phyloP scores from a whole-genome alignment of 129 eudicot species.

The Helianthus tuberosus region DNA sequence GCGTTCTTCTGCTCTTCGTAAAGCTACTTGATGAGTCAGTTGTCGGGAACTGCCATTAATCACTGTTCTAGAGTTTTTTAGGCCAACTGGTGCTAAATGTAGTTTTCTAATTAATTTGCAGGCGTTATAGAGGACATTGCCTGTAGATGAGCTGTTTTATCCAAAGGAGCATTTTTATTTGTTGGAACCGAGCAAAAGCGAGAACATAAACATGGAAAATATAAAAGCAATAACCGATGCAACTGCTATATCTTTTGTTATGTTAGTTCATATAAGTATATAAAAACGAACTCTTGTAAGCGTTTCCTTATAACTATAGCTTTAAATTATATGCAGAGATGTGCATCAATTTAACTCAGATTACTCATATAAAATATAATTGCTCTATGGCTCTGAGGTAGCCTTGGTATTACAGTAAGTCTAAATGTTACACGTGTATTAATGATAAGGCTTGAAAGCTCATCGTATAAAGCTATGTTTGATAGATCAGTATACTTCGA shows the following conservation, averaged over 20 bases:
- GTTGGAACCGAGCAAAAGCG: conserved; percentile 80
- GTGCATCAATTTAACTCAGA: too few species aligned
- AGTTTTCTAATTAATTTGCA: conserved; percentile 35
- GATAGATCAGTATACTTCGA: too few species aligned
- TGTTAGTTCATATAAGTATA: not conserved
- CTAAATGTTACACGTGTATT: too few species aligned
- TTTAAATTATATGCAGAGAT: too few species aligned
- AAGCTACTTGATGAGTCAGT: conserved; percentile 86
- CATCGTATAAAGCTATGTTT: too few species aligned
- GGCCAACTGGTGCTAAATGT: not conserved
- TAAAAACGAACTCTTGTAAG: not conserved
- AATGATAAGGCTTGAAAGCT: too few species aligned
- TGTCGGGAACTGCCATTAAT: not conserved
- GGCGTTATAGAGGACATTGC: conserved; percentile 89
- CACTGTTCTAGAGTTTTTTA: not conserved
- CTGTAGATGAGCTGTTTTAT: conserved; percentile 75
- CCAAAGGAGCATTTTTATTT: conserved; percentile 74
- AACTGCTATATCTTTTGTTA: conserved; percentile 4
- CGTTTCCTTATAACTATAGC: not conserved
- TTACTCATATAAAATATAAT: too few species aligned
- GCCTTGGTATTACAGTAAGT: too few species aligned
- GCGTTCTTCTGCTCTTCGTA: conserved; percentile 89
- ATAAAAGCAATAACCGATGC: conserved; percentile 59
- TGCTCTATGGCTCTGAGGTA: too few species aligned
- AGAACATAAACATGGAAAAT: conserved; percentile 77